Evolutionary conservation across 2,329 filamentous ascomycete species (phyloP).

Genomic region (Esteya vermicola): DNA sequence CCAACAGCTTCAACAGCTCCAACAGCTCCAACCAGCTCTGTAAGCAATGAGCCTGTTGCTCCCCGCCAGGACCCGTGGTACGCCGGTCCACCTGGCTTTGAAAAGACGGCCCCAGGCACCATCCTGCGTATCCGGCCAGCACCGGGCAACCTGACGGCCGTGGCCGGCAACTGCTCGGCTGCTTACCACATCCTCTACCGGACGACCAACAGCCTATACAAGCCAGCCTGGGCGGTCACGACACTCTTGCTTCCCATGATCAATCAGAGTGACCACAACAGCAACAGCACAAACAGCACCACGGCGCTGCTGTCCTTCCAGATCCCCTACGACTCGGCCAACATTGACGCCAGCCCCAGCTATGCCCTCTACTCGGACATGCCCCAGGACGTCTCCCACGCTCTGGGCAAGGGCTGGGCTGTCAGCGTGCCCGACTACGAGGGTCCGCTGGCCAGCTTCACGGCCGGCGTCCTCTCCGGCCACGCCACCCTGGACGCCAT

Average conservation of each 20-base stretch:
- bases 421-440: slow-evolving; percentile 31
- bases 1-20: too few relatives aligned
- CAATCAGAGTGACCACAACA: too few relatives aligned
- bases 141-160: slow-evolving; percentile 13
- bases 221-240: slow-evolving; percentile 23
- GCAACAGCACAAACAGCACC: too few relatives aligned
- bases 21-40: neutral
- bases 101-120: slow-evolving; percentile 13
- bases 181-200: slow-evolving; percentile 24
- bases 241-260: slow-evolving; percentile 18
- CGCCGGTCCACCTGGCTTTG: slow-evolving; percentile 16
- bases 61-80: slow-evolving; percentile 20
- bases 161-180: slow-evolving; percentile 9
- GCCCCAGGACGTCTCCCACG: slow-evolving; percentile 16
- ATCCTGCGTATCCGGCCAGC: slow-evolving; percentile 16
- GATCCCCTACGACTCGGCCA: slow-evolving; percentile 23
- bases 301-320: slow-evolving; percentile 25
- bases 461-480: slow-evolving; percentile 24
- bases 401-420: slow-evolving; percentile 26
- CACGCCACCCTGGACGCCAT: slow-evolving; percentile 28
- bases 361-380: slow-evolving; percentile 15
- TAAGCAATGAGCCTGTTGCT: neutral
- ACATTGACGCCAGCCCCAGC: slow-evolving; percentile 23
- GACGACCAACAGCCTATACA: slow-evolving; percentile 19
- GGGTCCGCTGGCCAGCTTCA: slow-evolving; percentile 26